Evolutionary conservation across 352 stramenopile genomes (phyloP), one percentile per base, ranked within the genome.

Genomic region (Globisporangium iwayamae): DNA sequence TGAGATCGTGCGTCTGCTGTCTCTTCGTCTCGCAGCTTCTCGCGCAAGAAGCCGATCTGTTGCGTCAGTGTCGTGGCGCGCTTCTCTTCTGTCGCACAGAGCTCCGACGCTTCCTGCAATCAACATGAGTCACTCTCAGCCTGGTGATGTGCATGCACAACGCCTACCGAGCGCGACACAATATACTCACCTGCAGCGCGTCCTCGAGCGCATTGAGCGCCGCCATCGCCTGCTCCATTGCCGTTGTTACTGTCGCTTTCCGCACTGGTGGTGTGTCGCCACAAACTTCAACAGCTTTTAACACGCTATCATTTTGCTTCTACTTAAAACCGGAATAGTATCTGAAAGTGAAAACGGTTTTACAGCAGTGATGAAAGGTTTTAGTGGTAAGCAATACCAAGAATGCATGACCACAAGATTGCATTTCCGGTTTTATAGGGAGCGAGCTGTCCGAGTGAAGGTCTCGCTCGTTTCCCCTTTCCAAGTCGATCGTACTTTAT

Each of bases 171-270:
- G 36, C 10, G 36, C 11, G 41, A 0, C 11, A 3, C 9, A 11
- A 22, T n/a, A 55, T n/a, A 32, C 36, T 43, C 63, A 81, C 73
- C 47, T 75, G 63, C n/a, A 81, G 58, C 32, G 66, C 58, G 20
- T 32, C n/a, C 32, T 81, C 70, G 13, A 78, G 69, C 56, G 68
- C 68, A 51, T 78, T 50, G 36, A 78, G 61, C 50, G 65, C 32
- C 36, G 53, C 66, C 34, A 78, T 70, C 46, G 64, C 70, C 9
- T 75, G 65, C 34, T 53, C 58, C 70, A 72, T 72, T 10, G 36
- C 45, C 38, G 9, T 16, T 16, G 36, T 50, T 38, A 9, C 18
- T 14, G 25, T 28, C 28, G 34, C 41, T n/a, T 53, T 53, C 56
- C 25, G 41, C 56, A 62, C 38, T 43, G 55, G 25, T 28, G 1